A percentile compares a stretch with the other conserved stretches of the same genome.
Conservation (phyloP, 495 filamentous ascomycete species). For the Neurospora sp. region DNA sequence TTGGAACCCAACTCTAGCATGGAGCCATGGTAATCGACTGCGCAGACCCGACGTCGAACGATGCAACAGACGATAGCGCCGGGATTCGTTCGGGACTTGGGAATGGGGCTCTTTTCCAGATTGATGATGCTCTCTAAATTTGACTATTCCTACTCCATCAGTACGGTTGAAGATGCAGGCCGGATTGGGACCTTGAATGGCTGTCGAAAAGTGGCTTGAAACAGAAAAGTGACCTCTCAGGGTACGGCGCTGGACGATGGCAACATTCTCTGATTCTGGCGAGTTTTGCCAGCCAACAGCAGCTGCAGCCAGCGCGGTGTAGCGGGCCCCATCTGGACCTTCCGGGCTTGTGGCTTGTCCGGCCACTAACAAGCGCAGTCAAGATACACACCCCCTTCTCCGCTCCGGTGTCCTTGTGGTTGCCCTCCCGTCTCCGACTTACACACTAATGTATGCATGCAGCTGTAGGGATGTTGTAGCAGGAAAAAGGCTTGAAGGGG, state of each 20-base stretch:
- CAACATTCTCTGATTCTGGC: conserved; percentile 5
- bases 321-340: conserved; percentile 5
- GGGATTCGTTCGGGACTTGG: not conserved
- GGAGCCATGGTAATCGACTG: not conserved
- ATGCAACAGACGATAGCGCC: not conserved
- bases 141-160: not conserved
- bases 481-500: not conserved
- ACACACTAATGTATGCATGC: not conserved
- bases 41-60: not conserved
- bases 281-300: conserved; percentile 6
- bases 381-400: not conserved
- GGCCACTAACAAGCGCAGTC: conserved; percentile 6
- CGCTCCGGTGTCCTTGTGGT: not conserved
- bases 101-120: not conserved
- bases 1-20: not conserved
- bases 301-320: conserved; percentile 1
- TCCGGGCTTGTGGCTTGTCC: conserved; percentile 2
- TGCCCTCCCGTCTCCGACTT: not conserved
- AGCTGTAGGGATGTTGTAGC: conserved; percentile 1
- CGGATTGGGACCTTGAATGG: not conserved
- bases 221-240: not conserved
- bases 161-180: not conserved
- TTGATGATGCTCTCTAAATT: not conserved
- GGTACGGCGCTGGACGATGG: conserved; percentile 5
- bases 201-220: not conserved